Percentiles rank a stretch among this genome's conserved stretches.
These are phyloP conservation scores for Pseudogymnoascus sp. DNA, from an alignment of 2,329 filamentous ascomycete species.

Conservation along the genomic window DNA sequence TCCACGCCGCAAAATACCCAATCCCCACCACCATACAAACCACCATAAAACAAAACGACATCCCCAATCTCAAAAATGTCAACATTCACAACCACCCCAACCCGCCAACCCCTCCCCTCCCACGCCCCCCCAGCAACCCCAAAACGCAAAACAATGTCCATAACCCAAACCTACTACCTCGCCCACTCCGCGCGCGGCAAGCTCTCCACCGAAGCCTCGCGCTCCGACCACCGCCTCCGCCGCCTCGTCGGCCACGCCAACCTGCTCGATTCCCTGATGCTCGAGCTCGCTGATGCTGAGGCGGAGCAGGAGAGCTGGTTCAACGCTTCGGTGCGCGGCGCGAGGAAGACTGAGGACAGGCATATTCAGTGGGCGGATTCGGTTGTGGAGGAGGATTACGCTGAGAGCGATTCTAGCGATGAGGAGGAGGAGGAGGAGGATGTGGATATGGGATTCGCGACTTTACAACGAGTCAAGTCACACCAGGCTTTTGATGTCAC, in stretches of 20 bases:
- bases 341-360: conserved; percentile 49
- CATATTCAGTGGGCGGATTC: conserved; percentile 85
- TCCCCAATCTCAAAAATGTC: neutral
- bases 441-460: conserved; percentile 44
- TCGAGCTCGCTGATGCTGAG: conserved; percentile 84
- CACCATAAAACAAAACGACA: neutral
- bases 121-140: conserved; percentile 20
- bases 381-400: conserved; percentile 66
- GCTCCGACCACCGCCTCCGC: conserved; percentile 87
- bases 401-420: conserved; percentile 47
- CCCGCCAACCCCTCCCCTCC: conserved; percentile 33
- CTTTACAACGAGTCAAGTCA: conserved; percentile 36
- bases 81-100: conserved; percentile 19
- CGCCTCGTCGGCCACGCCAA: conserved; percentile 97
- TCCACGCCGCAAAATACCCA: neutral
- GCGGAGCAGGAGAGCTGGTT: conserved; percentile 96
- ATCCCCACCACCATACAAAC: neutral
- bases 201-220: conserved; percentile 86
- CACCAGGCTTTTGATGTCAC: neutral
- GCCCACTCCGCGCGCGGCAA: conserved; percentile 94
- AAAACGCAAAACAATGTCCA: conserved; percentile 81
- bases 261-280: conserved; percentile 92
- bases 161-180: conserved; percentile 97
- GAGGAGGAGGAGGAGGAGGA: conserved; percentile 47
- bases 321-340: conserved; percentile 84